These are phyloP conservation scores for Geopyxis carbonaria DNA, from an alignment of 495 filamentous ascomycete species.

Conservation along the genomic window DNA sequence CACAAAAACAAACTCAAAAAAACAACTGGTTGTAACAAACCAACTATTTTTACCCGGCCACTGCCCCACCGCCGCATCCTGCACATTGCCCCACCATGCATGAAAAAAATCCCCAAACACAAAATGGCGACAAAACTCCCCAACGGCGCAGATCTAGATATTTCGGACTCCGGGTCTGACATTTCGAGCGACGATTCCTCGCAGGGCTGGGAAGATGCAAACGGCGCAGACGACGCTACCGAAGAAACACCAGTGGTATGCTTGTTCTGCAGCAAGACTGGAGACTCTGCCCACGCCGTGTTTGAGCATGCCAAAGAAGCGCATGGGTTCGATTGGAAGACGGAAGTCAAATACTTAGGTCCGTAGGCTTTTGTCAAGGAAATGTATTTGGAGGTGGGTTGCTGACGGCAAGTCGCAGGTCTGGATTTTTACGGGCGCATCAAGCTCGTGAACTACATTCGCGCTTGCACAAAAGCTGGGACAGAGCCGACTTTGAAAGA, in stretches of 20 bases:
- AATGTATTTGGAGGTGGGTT: constrained; percentile 8
- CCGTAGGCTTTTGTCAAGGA: neutral
- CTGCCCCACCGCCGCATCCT: too few species aligned
- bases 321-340: constrained; percentile 57
- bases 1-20: too few species aligned
- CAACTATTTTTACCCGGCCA: too few species aligned
- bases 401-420: constrained; percentile 27
- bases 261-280: constrained; percentile 29
- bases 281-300: constrained; percentile 62
- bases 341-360: constrained; percentile 40
- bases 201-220: constrained; percentile 54
- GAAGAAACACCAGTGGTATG: constrained; percentile 30
- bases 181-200: constrained; percentile 1
- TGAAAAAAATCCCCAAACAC: too few species aligned
- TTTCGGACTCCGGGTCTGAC: constrained; percentile 4
- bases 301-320: constrained; percentile 53
- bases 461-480: constrained; percentile 24
- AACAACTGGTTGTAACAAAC: too few species aligned
- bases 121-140: too few species aligned
- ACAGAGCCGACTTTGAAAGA: constrained; percentile 6
- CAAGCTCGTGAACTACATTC: constrained; percentile 73
- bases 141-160: too few species aligned
- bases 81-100: too few species aligned
- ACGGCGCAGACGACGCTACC: constrained; percentile 44
- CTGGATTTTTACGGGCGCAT: constrained; percentile 71